These are phyloP conservation scores for Trichoderma reesei DNA, from an alignment of 495 filamentous ascomycete species.

Conservation along the genomic window DNA sequence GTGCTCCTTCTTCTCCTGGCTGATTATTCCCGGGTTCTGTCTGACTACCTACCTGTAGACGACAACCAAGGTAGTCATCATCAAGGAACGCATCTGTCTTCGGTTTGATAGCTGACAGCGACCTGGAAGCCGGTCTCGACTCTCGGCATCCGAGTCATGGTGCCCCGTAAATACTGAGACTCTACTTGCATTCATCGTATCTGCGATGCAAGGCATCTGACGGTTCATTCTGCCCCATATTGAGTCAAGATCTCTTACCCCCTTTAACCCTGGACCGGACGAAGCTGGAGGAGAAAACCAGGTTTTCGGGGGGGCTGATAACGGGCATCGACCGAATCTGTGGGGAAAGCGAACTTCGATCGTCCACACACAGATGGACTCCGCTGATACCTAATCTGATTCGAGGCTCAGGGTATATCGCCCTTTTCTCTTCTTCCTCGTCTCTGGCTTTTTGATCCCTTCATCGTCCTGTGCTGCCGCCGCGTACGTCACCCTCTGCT, in stretches of 20 bases:
- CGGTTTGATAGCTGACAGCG: no score
- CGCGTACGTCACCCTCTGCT: not conserved
- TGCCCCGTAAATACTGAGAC: not conserved
- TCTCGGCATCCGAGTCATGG: not conserved
- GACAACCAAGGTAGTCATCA: no score
- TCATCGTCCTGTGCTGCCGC: not conserved
- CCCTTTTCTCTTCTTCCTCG: not conserved
- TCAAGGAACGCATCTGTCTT: not conserved
- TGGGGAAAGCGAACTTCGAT: not conserved
- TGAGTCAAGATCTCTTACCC: not conserved
- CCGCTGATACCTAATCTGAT: not conserved
- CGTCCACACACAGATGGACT: not conserved
- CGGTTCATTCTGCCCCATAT: not conserved
- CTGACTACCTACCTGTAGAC: no score
- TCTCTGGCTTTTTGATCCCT: not conserved
- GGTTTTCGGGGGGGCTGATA: not conserved
- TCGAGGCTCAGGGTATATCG: not conserved
- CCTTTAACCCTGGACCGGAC: not conserved
- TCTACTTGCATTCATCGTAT: not conserved
- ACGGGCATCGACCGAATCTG: slow-evolving; percentile 8
- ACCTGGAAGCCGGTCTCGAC: no score
- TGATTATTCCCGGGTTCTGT: not conserved
- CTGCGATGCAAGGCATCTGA: not conserved
- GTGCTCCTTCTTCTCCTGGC: not conserved
- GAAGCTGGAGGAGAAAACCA: not conserved